Conservation (phyloP, 352 stramenopile species). For the Elongisporangium undulatum region DNA sequence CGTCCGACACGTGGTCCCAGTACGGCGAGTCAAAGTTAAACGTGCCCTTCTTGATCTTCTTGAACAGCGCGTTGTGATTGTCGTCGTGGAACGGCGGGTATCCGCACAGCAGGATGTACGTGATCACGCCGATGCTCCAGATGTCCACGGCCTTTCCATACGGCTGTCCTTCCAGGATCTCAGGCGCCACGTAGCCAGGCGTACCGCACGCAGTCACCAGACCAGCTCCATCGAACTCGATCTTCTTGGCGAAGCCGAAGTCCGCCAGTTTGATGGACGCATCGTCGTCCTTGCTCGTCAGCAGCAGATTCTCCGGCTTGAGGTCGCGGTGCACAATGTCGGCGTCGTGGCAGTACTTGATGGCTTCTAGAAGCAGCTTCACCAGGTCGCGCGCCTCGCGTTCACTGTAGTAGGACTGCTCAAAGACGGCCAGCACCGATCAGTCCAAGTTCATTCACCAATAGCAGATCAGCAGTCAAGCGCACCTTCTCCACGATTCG, state of each 20-base stretch:
- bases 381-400: slow-evolving; percentile 83
- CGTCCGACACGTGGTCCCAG: slow-evolving; percentile 91
- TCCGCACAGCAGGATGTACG: slow-evolving; percentile 82
- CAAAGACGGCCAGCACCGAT: background rate
- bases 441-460: background rate
- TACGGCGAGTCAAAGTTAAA: slow-evolving; percentile 96
- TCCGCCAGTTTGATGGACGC: slow-evolving; percentile 84
- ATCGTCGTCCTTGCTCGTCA: slow-evolving; percentile 79
- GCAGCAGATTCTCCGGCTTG: slow-evolving; percentile 81
- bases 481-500: slow-evolving; percentile 83
- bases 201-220: slow-evolving; percentile 79
- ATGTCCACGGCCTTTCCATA: slow-evolving; percentile 86
- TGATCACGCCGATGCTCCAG: slow-evolving; percentile 90
- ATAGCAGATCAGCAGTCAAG: background rate
- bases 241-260: slow-evolving; percentile 86
- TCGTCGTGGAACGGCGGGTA: slow-evolving; percentile 90
- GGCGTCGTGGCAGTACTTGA: slow-evolving; percentile 87
- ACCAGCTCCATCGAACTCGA: slow-evolving; percentile 65
- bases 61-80: slow-evolving; percentile 93
- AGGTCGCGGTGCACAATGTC: slow-evolving; percentile 84
- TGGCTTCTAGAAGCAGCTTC: slow-evolving; percentile 81
- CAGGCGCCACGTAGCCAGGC: slow-evolving; percentile 77
- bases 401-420: slow-evolving; percentile 88
- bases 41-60: slow-evolving; percentile 93
- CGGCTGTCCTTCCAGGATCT: slow-evolving; percentile 73